Evolutionary conservation across 176 grass and related monocot genomes (phyloP).

Genomic region (Pontederia paniculata): DNA sequence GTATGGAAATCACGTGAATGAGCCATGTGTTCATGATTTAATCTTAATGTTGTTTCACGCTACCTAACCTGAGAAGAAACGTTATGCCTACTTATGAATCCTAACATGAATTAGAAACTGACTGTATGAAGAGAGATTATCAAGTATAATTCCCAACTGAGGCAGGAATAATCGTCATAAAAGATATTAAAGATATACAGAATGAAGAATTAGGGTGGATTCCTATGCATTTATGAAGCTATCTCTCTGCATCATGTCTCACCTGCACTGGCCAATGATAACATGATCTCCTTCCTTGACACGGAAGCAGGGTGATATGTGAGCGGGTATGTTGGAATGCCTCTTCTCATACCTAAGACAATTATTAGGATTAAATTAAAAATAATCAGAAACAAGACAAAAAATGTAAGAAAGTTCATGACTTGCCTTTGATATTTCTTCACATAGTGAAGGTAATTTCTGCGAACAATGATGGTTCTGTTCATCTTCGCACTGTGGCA

Average conservation of each 20-base stretch:
- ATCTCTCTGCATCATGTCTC: not conserved
- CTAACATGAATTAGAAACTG: not conserved
- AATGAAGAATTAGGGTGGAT: not conserved
- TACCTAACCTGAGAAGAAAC: too few species aligned
- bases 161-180: too few species aligned
- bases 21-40: too few species aligned
- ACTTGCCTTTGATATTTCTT: slow-evolving; percentile 3
- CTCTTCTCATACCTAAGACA: not conserved
- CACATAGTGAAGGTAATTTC: not conserved
- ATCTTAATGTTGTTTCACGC: too few species aligned
- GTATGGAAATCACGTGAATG: too few species aligned
- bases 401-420: not conserved
- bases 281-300: slow-evolving; percentile 3
- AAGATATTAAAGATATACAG: not conserved
- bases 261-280: slow-evolving; percentile 5
- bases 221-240: not conserved
- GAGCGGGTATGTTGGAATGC: not conserved
- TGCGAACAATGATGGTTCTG: not conserved
- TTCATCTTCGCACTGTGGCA: slow-evolving; percentile 2
- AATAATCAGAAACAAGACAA: not conserved
- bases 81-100: too few species aligned
- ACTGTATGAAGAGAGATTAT: too few species aligned
- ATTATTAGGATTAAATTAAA: not conserved
- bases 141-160: too few species aligned
- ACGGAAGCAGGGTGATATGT: not conserved